Evolutionary conservation across 352 stramenopile species (phyloP), one percentile per base, ranked within the genome.

Genomic region (Phytophthora litchii): DNA sequence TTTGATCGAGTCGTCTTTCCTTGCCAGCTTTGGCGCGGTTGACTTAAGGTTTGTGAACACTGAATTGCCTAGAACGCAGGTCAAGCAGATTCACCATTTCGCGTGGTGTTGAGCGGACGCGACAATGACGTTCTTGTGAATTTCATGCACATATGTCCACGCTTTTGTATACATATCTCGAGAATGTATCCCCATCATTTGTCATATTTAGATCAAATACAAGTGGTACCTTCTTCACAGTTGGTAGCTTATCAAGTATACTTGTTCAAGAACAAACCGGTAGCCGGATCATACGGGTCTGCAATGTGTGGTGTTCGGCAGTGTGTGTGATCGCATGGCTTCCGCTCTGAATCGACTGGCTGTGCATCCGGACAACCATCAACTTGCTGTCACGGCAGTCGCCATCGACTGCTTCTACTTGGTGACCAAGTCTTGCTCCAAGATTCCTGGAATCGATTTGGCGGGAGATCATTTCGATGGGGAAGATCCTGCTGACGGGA

Each of bases 311-410:
- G 43, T 12, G 40, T 27, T 27, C 23, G 23, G 23, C 23, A 27
- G 23, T 27, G 23, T 27, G 23, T n/a, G 23, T 27, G 3, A 5
- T 5, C 23, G 5, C 5, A 5, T 27, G n/a, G 29, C 31, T 29
- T 19, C 12, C 13, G 38, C 5, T 4, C 16, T 63, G 36, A 63
- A 35, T 63, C 54, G 50, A 57, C 54, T 63, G 35, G 19, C 17
- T 29, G n/a, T 56, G 47, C 27, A 63, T 63, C 50, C 54, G 55
- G 46, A 63, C n/a, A 64, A 40, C 29, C 54, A 63, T 63, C 54
- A 63, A 54, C 21, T 17, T 42, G 46, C 46, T 58, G 55, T 32
- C 46, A 51, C 23, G 1, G 55, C 55, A 64, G 46, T 50, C 45
- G 19, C 45, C 37, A 20, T 16, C 37, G 19, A 43, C 38, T 16